phyloP scores from a whole-genome alignment of 306 rosid genomes.

The Lathyrus oleraceus region DNA sequence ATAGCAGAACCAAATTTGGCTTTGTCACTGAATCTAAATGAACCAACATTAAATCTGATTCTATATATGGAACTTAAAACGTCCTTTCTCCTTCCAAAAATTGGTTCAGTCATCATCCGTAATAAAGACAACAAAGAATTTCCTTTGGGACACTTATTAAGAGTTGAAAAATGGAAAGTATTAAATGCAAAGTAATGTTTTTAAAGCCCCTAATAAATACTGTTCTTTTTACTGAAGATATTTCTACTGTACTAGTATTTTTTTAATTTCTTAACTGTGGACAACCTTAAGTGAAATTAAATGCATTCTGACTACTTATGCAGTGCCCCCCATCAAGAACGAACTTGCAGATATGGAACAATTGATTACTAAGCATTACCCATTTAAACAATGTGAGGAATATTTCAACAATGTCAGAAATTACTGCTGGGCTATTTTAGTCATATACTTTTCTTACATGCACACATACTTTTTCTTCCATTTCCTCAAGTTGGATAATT shows the following conservation, averaged over 20 bases:
- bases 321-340: background rate
- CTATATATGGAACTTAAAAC: conserved; percentile 7
- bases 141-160: conserved; percentile 4
- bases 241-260: no score
- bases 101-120: background rate
- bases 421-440: background rate
- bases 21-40: conserved; percentile 5
- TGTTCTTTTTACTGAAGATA: background rate
- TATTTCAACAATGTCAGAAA: conserved; percentile 22
- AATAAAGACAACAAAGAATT: background rate
- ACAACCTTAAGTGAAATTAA: background rate
- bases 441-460: conserved; percentile 6
- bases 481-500: no score
- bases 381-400: conserved; percentile 22
- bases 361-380: background rate
- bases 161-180: background rate
- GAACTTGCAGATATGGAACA: background rate
- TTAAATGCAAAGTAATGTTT: background rate
- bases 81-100: conserved; percentile 3
- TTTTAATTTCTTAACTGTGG: no score
- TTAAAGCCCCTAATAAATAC: conserved; percentile 7
- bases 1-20: conserved; percentile 28
- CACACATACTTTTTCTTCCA: no score
- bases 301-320: conserved; percentile 14
- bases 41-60: conserved; percentile 20